Evolutionary conservation across 345 rosid genomes (phyloP), one percentile per base, ranked within the genome.

Genomic region (Toxicodendron radicans): DNA sequence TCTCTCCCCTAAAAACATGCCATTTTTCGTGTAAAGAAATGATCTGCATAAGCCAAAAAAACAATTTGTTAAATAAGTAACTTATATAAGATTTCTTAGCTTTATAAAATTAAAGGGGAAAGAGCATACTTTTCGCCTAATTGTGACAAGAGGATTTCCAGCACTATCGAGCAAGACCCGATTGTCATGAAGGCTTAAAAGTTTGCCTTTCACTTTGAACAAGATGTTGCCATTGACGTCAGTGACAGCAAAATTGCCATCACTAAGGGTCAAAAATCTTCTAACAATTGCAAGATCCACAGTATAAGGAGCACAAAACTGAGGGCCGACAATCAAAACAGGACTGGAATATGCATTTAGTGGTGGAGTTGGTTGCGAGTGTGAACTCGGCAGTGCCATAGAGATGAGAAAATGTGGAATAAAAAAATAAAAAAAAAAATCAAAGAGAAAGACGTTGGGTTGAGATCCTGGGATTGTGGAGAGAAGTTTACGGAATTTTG

Each of bases 221-320:
- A 85, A 30, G 67, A 73, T 1, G 30, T 43, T 77, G 33, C 73
- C 83, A n/a, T 72, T 48, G 45, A 70, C 17, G 51, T 81, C 81
- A 0, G 30, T 58, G 75, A 81, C 62, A n/a, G 54, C 13, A 0
- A 81, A 81, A 20, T 73, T 64, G 30, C 79, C 73, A 21, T 66
- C 73, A 3, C 30, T 41, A 0, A 74, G 7, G 58, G 78, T 57
- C 81, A 16, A 5, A 23, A 63, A 17, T 54, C 73, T 80, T 21
- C 70, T 62, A n/a, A 74, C 67, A n/a, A 85, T 49, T 20, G 70
- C 71, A 0, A 85, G 75, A 45, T 85, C 84, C 2, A 78, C 23
- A 0, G 79, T 52, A 56, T 58, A 75, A n/a, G 81, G 68, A 12
- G 52, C 46, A 58, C 81, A 76, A 27, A 52, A 76, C 32, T 78